Percentiles rank a stretch among this genome's conserved stretches.
Conservation (phyloP, 2,329 filamentous ascomycete species). For the Pseudogymnoascus sp. region DNA sequence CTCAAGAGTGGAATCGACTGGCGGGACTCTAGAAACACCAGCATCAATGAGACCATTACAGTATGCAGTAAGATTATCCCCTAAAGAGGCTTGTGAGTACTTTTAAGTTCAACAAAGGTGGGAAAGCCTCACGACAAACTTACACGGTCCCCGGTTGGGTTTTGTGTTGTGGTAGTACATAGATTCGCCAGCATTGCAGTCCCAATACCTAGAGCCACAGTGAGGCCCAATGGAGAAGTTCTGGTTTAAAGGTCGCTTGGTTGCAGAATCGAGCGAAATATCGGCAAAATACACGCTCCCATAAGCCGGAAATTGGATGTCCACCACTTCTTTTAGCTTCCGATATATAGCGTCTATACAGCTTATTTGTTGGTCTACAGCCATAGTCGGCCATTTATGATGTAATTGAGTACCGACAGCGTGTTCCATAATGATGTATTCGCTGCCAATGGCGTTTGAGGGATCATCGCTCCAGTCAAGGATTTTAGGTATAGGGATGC, state of each 20-base stretch:
- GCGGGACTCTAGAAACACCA: constrained; percentile 31
- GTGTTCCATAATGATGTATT: constrained; percentile 37
- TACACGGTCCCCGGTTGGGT: constrained; percentile 35
- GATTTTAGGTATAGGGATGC: constrained; percentile 35
- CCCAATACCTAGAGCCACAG: constrained; percentile 18
- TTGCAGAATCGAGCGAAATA: constrained; percentile 10
- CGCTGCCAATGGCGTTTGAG: constrained; percentile 28
- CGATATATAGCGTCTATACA: constrained; percentile 17
- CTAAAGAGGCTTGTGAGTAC: constrained; percentile 24
- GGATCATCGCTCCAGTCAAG: constrained; percentile 36
- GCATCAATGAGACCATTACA: constrained; percentile 33
- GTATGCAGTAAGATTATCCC: constrained; percentile 30
- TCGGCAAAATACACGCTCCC: constrained; percentile 29
- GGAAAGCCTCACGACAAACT: constrained; percentile 17
- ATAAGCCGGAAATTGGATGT: constrained; percentile 30
- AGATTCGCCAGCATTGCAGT: constrained; percentile 26
- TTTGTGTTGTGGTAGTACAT: constrained; percentile 29
- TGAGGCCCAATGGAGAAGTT: constrained; percentile 10
- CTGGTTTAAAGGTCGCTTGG: constrained; percentile 14
- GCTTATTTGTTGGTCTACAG: constrained; percentile 23
- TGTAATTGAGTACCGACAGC: constrained; percentile 29
- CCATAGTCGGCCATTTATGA: constrained; percentile 29
- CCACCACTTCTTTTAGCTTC: constrained; percentile 17
- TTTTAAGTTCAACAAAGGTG: constrained; percentile 6
- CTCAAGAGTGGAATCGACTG: constrained; percentile 16